These are phyloP conservation scores for Tubosaeta sp. DNA, from an alignment of 768 basidiomycete genomes.

Conservation along the genomic window DNA sequence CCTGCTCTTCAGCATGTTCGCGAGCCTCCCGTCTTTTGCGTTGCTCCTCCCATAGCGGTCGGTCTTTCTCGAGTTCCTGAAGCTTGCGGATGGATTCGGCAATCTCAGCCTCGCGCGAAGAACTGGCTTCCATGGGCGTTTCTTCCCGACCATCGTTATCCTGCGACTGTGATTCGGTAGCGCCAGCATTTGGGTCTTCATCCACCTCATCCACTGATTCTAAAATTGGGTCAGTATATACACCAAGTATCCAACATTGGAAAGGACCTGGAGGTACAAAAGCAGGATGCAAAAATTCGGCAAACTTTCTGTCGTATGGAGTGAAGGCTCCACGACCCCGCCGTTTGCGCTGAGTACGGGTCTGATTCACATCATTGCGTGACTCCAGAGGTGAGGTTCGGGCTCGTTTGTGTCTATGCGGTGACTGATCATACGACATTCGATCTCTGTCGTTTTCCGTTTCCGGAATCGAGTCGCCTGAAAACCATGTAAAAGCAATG, in stretches of 20 bases:
- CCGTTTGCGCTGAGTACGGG: constrained; percentile 36
- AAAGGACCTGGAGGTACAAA: constrained; percentile 19
- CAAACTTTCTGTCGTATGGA: constrained; percentile 36
- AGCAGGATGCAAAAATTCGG: constrained; percentile 34
- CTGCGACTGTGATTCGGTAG: constrained; percentile 5
- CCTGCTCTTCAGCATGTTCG: constrained; percentile 43
- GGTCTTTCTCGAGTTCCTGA: constrained; percentile 61
- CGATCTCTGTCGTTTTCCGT: constrained; percentile 28
- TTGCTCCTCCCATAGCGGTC: constrained; percentile 57
- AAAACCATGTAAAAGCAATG: constrained; percentile 1
- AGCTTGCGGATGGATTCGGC: constrained; percentile 65
- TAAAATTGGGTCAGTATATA: constrained; percentile 5
- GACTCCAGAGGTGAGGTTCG: constrained; percentile 46
- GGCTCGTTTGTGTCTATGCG: constrained; percentile 39
- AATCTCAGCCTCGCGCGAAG: constrained; percentile 40
- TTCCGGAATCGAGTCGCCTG: constrained; percentile 19
- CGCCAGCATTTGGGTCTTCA: constrained; percentile 5
- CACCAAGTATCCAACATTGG: background rate
- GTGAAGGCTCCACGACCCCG: constrained; percentile 37
- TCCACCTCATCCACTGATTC: constrained; percentile 9
- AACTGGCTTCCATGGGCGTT: constrained; percentile 33
- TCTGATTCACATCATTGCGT: constrained; percentile 33
- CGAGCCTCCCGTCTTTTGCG: constrained; percentile 42
- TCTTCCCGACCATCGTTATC: background rate
- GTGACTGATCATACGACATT: constrained; percentile 30